Base-by-base conservation (phyloP, 2,329 filamentous ascomycete genomes). In the Conoideocrella luteorostrata region DNA sequence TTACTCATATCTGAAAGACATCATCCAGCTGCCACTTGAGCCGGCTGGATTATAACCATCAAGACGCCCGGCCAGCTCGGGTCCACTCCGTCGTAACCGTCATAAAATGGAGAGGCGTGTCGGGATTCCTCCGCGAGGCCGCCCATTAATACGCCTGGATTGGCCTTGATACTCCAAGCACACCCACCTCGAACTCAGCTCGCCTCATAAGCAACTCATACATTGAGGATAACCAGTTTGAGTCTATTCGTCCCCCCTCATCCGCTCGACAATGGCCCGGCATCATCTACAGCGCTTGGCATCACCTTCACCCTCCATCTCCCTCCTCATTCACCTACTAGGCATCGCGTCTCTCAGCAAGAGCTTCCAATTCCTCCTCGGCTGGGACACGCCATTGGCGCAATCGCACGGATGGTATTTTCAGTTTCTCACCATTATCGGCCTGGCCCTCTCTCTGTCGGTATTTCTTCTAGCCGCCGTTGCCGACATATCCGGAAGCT, bases 381-480 rank as follows among this genome's bases (percentile, higher is more conserved):
- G 54, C 11, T 77, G 70, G 61, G 72, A 77, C 2, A 74, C 69
- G 10, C 62, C 69, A 41, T 72, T 81, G 35, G 74, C 74, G 40
- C 65, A 70, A 0, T 71, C 78, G 2, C 86, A 82, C 53, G 84
- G 84, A 45, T 74, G 82, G 65, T 75, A 85, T 56, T 76, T 81
- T 49, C 81, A 86, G 60, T 87, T 84, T 56, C 72, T 89, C 24
- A 89, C 84, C 51, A 88, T 88, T 56, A 75, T 88, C 46, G 84
- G 83, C 21, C 73, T 88, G 34, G 67, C 72, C 2, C 65, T 84
- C 20, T 74, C 82, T 1, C 70, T 77, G 10, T 52, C 72, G 36
- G 83, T 80, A 40, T 88, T 88, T 59, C 52, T 62, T 39, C 62
- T 76, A 21, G 86, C 77, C 4, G 64, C 84, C 4, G 57, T 82